A percentile compares a stretch with the other conserved stretches of the same genome.
phyloP scores from a whole-genome alignment of 2,329 filamentous ascomycete species.

The Balansia obtecta region DNA sequence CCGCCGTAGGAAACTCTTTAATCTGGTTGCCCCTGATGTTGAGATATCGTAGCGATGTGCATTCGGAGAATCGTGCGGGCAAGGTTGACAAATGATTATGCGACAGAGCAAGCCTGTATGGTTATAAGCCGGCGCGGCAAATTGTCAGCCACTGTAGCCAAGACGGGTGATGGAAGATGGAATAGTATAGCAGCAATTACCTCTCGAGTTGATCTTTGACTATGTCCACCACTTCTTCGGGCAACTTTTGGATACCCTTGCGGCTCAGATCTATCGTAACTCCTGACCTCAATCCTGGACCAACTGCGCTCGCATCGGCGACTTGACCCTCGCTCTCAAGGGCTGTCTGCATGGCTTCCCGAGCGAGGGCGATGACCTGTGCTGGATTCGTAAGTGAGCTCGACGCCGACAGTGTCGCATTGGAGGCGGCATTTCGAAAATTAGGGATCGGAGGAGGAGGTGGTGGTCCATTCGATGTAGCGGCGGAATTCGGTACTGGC shows the following conservation, averaged over 20 bases:
- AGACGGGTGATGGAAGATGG: not conserved
- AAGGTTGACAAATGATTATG: slow-evolving; percentile 65
- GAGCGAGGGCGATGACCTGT: slow-evolving; percentile 53
- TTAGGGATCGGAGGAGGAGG: slow-evolving; percentile 34
- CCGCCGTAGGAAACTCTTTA: slow-evolving; percentile 45
- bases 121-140: not conserved
- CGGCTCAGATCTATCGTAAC: slow-evolving; percentile 70
- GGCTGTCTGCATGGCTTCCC: slow-evolving; percentile 55
- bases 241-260: slow-evolving; percentile 57
- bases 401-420: slow-evolving; percentile 35
- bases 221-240: slow-evolving; percentile 62
- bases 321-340: slow-evolving; percentile 54
- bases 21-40: slow-evolving; percentile 70
- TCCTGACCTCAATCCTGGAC: slow-evolving; percentile 51
- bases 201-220: slow-evolving; percentile 64
- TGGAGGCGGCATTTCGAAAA: slow-evolving; percentile 33
- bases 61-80: slow-evolving; percentile 60
- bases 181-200: slow-evolving; percentile 24
- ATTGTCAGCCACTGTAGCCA: slow-evolving; percentile 1
- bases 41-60: slow-evolving; percentile 64
- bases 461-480: slow-evolving; percentile 27
- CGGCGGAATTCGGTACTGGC: slow-evolving; percentile 24
- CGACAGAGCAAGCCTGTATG: slow-evolving; percentile 59
- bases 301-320: slow-evolving; percentile 45
- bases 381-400: slow-evolving; percentile 39